Evolutionary conservation across 768 basidiomycete species (phyloP).

Genomic region (Calocera cornea): DNA sequence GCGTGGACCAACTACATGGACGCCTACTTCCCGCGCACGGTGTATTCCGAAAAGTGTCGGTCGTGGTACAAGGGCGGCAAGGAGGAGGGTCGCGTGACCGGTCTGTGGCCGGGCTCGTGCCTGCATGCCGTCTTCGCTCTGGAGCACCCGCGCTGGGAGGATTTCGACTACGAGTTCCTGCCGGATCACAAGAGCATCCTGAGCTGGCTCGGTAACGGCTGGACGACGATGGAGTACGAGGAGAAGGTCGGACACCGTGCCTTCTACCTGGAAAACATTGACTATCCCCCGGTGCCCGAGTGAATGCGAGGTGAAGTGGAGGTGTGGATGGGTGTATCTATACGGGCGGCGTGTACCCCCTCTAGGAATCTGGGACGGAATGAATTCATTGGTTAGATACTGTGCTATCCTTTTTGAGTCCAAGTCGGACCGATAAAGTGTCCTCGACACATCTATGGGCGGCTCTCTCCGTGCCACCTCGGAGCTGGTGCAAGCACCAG

Average conservation of each 20-base stretch:
- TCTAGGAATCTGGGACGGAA: not conserved
- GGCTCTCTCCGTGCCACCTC: too few relatives aligned
- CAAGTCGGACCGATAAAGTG: not conserved
- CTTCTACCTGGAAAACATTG: not conserved
- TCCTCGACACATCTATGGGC: too few relatives aligned
- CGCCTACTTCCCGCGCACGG: conserved; percentile 33
- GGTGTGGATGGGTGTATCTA: not conserved
- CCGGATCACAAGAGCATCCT: conserved; percentile 36
- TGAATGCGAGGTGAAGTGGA: not conserved
- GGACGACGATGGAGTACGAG: conserved; percentile 39
- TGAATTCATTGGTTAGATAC: not conserved
- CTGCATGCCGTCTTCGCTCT: conserved; percentile 39
- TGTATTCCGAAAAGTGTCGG: conserved; percentile 43
- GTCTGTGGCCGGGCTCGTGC: conserved; percentile 47
- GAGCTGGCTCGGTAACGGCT: conserved; percentile 49
- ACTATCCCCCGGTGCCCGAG: not conserved
- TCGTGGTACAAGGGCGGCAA: conserved; percentile 55
- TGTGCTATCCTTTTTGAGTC: not conserved
- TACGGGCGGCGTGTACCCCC: not conserved
- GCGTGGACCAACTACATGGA: conserved; percentile 51
- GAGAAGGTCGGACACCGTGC: conserved; percentile 15
- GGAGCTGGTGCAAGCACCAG: too few relatives aligned
- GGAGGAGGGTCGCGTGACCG: conserved; percentile 43
- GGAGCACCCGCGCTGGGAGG: conserved; percentile 49
- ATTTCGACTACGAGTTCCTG: conserved; percentile 39